phyloP scores from a whole-genome alignment of 2,329 filamentous ascomycete species.

The Samsoniella hepiali region DNA sequence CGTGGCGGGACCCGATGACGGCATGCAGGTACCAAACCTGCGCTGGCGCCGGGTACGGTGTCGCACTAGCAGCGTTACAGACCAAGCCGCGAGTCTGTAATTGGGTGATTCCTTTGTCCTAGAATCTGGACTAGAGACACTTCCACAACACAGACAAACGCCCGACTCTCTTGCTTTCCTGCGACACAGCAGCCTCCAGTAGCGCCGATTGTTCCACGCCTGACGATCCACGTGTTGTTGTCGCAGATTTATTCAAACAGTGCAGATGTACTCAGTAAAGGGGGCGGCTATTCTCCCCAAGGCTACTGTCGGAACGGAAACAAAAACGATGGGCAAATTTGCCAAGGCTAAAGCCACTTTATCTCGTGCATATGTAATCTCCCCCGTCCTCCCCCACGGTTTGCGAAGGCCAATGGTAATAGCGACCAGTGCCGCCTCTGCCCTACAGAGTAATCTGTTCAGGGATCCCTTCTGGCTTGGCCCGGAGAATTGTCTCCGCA shows the following conservation, averaged over 20 bases:
- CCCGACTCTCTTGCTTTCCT: background rate
- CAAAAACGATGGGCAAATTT: background rate
- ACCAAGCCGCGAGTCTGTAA: background rate
- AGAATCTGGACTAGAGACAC: background rate
- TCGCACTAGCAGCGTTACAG: background rate
- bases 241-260: background rate
- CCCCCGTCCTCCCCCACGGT: background rate
- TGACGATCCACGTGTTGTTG: background rate
- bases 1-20: slow-evolving; percentile 3
- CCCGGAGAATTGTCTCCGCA: slow-evolving; percentile 12
- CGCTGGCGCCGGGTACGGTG: background rate
- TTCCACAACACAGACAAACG: background rate
- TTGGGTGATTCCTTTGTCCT: background rate
- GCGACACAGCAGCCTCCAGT: background rate
- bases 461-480: background rate
- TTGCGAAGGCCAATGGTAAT: background rate
- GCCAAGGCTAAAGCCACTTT: background rate
- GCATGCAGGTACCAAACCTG: slow-evolving; percentile 11
- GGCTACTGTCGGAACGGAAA: no score
- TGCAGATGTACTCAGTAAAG: background rate
- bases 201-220: background rate
- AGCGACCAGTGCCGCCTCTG: background rate
- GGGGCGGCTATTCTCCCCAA: background rate
- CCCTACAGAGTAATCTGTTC: background rate
- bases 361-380: background rate